Evolutionary conservation across 1,284 basidiomycete genomes (phyloP), one percentile per base, ranked within the genome.

Genomic region (Trametes polyzona): DNA sequence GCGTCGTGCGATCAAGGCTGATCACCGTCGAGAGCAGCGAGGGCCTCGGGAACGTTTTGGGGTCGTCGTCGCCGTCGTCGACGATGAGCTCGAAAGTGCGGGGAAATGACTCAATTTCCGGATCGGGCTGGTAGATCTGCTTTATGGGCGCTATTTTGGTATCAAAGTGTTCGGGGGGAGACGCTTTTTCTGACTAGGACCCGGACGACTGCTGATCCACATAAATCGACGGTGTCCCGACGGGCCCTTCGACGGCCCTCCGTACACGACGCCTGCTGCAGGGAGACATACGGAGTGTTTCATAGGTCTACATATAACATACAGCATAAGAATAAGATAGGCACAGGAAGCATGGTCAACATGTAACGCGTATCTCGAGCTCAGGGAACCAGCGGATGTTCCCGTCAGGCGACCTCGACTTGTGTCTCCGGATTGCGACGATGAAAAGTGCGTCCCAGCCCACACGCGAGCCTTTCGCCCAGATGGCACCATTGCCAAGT

Each of bases 61-160:
- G 27, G 61, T 47, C 51, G 55, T 55, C 49, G 47, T 47, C 53
- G 58, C 41, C 47, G 61, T 41, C 39, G 43, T 16, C 58, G 42
- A 46, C 61, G 61, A 55, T 40, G 58, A 55, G 50, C 51, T 49
- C 57, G 54, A 57, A 41, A 40, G 21, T 41, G 24, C 49, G 46
- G 44, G 46, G 46, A 26, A 36, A 40, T 17, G 53, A 55, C 47
- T 56, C 48, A 24, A 27, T 16, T 40, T 4, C 35, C 27, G 14
- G 27, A 53, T 32, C 39, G 6, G 40, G 49, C 4, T 27, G 23
- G n/a, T 21, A 23, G 29, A 33, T 40, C 37, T 27, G 17, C 2
- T 9, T 40, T 23, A 24, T 41, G 37, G 27, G 48, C 48, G 37
- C 36, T 41, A 16, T 4, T 14, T 1, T 26, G 16, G 29, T 17